Conservation (phyloP, 176 grass and related monocot genomes). For the Lolium perenne region DNA sequence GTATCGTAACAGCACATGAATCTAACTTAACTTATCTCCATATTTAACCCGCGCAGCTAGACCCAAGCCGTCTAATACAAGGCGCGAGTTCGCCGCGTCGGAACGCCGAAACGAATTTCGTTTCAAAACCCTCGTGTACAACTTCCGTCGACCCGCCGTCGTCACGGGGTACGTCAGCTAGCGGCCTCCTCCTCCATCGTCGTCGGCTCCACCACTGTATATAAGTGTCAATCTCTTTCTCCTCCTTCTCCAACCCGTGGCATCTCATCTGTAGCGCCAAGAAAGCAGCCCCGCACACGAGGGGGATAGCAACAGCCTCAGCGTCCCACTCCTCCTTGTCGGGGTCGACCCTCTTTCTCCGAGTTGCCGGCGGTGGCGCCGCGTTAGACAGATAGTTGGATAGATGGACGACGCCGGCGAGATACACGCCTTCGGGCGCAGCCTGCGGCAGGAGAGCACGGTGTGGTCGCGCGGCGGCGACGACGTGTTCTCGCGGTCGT, state of each 20-base stretch:
- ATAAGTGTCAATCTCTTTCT: slow-evolving; percentile 34
- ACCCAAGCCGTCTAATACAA: not conserved
- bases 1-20: slow-evolving; percentile 7
- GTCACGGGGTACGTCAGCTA: slow-evolving; percentile 38
- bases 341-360: no score
- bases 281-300: not conserved
- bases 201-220: not conserved
- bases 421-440: slow-evolving; percentile 52
- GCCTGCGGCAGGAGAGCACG: slow-evolving; percentile 50
- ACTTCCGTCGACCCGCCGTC: not conserved
- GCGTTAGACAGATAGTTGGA: not conserved
- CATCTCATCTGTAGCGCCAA: not conserved
- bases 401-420: slow-evolving; percentile 61
- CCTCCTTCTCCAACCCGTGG: not conserved
- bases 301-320: not conserved
- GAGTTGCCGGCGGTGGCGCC: not conserved
- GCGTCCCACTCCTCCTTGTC: not conserved
- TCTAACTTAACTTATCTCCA: slow-evolving; percentile 25
- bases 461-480: slow-evolving; percentile 41
- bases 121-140: not conserved
- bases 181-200: not conserved
- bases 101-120: not conserved
- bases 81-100: not conserved
- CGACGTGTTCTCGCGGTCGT: slow-evolving; percentile 53
- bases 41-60: not conserved